Evolutionary conservation across 164 flowering plant species (phyloP), one percentile per base, ranked within the genome.

Genomic region (Cinnamomum micranthum): DNA sequence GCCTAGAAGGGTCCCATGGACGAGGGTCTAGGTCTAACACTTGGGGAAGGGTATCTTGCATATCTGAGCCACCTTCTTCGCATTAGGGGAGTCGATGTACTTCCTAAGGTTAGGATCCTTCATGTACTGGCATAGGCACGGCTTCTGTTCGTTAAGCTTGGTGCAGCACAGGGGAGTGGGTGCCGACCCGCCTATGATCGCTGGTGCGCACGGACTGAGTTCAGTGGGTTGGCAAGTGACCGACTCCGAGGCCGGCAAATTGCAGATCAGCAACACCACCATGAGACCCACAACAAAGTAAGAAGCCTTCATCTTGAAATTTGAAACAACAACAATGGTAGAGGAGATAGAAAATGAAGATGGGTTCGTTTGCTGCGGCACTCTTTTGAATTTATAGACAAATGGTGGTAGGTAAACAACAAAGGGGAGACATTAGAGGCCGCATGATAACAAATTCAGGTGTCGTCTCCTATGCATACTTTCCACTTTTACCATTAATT

Each of bases 71-170:
- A 68, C 71, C 65, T 52, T 74, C 65, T 20, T 67, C 19, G 72
- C 65, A 24, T 74, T 74, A 1, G 24, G 28, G 31, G 25, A 12
- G 71, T 55, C 31, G 19, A 74, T 13, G 22, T 28, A 67, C 28
- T 27, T 35, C 71, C 11, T 12, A 12, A 74, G 52, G 50, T 55
- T 51, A 13, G 76, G 76, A 31, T 74, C 50, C 28, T 31, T 68
- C 6, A 74, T 3, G 52, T 68, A 74, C 66, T 28, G 65, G 65
- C 76, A 68, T 28, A 74, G 55, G 67, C 76, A 74, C 13, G 76
- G 76, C 52, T 52, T 28, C 28, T 74, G 71, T 59, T 68, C 71
- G 31, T 55, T 67, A 23, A 68, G 50, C 51, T 68, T 74, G 51
- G 51, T 4, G 71, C 76, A 67, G 23, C 76, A 74, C 2, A 2